Evolutionary conservation across 2,329 filamentous ascomycete genomes (phyloP).

Genomic region (Exophiala dermatitidis): DNA sequence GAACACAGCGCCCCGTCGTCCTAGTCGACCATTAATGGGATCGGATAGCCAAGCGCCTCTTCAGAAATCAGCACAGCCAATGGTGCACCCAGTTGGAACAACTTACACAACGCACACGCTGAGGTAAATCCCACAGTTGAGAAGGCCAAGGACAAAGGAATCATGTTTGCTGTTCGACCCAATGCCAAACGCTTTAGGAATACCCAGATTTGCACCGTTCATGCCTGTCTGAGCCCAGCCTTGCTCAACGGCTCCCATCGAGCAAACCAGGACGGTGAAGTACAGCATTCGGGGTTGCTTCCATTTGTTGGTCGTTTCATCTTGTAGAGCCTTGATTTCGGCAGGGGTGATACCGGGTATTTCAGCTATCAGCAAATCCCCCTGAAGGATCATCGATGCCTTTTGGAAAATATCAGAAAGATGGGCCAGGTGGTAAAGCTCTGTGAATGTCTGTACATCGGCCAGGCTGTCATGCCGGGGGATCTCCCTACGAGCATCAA

Average conservation of each 20-base stretch:
- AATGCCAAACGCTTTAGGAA: constrained; percentile 43
- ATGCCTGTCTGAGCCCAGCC: constrained; percentile 48
- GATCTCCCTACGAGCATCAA: not conserved
- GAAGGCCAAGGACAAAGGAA: constrained; percentile 55
- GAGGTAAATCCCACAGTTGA: constrained; percentile 55
- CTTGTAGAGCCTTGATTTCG: constrained; percentile 38
- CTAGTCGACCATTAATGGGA: constrained; percentile 63
- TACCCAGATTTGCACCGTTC: constrained; percentile 49
- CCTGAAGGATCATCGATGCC: constrained; percentile 14
- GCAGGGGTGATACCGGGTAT: constrained; percentile 33
- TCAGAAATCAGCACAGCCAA: constrained; percentile 1
- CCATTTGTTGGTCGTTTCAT: constrained; percentile 45
- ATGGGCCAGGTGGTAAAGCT: constrained; percentile 3
- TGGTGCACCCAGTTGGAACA: constrained; percentile 18
- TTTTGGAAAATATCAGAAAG: constrained; percentile 13
- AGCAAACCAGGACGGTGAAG: constrained; percentile 46
- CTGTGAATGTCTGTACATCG: constrained; percentile 12
- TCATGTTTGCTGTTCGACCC: constrained; percentile 39
- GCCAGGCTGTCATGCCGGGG: not conserved
- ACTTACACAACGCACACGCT: constrained; percentile 43
- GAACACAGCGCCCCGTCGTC: constrained; percentile 63
- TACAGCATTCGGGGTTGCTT: constrained; percentile 44
- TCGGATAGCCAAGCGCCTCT: constrained; percentile 61
- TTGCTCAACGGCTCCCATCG: constrained; percentile 47
- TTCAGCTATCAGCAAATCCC: constrained; percentile 2